Base-by-base conservation (phyloP, 2,329 filamentous ascomycete genomes). In the Aspergillus unguis region DNA sequence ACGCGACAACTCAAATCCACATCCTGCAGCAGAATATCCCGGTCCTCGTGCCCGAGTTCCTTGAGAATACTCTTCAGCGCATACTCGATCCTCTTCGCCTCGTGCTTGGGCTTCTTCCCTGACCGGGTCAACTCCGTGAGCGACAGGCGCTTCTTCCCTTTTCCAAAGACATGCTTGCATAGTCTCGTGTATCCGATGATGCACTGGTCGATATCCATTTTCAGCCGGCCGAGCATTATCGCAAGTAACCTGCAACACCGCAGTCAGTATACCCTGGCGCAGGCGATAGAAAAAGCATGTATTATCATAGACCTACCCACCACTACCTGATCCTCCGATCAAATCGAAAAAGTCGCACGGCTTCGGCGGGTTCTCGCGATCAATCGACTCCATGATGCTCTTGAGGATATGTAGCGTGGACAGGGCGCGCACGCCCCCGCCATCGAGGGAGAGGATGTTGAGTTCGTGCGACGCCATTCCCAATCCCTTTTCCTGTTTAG, bases 141-240 rank as follows among this genome's bases (percentile, higher is more conserved):
- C 3, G 52, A 56, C 17, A 52, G 52, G 17, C 55, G 55, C 45
- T 69, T 68, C 17, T 58, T 63, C 8, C 56, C 59, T 1, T 17
- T 17, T 1, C 56, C 50, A 52, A 78, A 78, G 3, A 77, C 65
- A 2, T 59, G 57, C 2, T 63, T 52, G 3, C 70, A 71, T 1
- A 78, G 67, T 3, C 58, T 46, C 10, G 71, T 59, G 52, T 79
- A 80, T 2, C 65, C 70, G 2, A 64, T 52, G 11, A 78, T 71
- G 29, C 74, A 77, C 17, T 79, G 72, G 26, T 66, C 55, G 6
- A 77, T 68, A 27, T 66, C 69, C 73, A 80, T 76, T 29, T 71
- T 60, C 1, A 80, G 62, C 2, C 74, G 70, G 1, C 76, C 75
- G 4, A 79, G 68, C 69, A 80, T 75, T 32, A 80, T 71, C 2